Evolutionary conservation across 2,329 filamentous ascomycete genomes (phyloP).

Genomic region (Fonsecaea monophora): DNA sequence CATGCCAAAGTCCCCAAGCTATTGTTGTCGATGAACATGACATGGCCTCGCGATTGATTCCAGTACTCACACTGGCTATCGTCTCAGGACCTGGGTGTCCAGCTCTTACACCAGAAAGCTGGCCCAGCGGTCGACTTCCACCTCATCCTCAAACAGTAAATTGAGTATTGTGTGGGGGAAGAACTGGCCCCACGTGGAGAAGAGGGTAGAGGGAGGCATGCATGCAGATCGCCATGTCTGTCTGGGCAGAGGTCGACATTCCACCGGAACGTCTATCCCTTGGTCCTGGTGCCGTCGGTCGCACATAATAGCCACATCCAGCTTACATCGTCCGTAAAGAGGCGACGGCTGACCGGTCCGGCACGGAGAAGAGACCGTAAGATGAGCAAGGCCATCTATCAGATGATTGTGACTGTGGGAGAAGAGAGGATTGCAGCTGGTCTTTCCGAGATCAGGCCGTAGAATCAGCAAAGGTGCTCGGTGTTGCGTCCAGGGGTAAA

Average conservation of each 20-base stretch:
- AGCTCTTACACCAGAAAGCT: not conserved
- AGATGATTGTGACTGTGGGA: not conserved
- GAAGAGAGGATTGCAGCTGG: not conserved
- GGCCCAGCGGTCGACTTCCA: not conserved
- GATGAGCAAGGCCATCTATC: not conserved
- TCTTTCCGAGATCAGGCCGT: not conserved
- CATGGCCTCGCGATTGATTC: not conserved
- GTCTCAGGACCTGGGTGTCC: not conserved
- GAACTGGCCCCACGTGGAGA: conserved; percentile 19
- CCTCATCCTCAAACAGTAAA: not conserved
- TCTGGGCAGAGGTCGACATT: not conserved
- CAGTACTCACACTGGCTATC: not conserved
- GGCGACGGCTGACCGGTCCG: conserved; percentile 16
- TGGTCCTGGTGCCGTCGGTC: not conserved
- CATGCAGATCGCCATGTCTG: not conserved
- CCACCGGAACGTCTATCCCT: conserved; percentile 4
- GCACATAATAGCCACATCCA: not conserved
- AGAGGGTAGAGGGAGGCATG: not conserved
- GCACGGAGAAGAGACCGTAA: conserved; percentile 4
- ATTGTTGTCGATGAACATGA: not conserved
- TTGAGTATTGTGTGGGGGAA: not conserved
- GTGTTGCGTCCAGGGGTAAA: not conserved
- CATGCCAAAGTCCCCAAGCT: not conserved
- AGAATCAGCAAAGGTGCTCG: not conserved
- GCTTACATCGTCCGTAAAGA: not conserved